Evolutionary conservation across 345 rosid genomes (phyloP), one percentile per base, ranked within the genome.

Genomic region (Corymbia maculata): DNA sequence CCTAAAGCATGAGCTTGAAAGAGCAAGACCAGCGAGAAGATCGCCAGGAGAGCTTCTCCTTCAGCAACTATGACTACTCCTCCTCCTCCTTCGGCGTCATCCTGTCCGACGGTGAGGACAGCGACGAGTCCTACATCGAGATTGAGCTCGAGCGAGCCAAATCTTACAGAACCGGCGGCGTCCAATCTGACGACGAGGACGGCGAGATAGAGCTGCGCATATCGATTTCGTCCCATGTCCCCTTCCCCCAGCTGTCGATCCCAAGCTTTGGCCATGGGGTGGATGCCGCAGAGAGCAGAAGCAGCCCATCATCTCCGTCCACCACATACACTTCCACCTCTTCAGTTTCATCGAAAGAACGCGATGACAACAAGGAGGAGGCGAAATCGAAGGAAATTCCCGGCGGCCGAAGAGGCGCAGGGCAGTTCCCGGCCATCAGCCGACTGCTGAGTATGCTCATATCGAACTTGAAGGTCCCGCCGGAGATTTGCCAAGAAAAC

Each of bases 91-190:
- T 86, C 49, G 52, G 80, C 6, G 70, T 85, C 32, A 66, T 85
- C 68, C 53, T 89, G 90, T 88, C 87, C 21, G 93, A 88, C 44
- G 89, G 86, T 28, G 89, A 87, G 3, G 87, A 84, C 3, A 85
- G 80, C 19, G 88, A 88, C 36, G 94, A 91, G 24, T 86, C 91
- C 12, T 93, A 87, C 89, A 92, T 93, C 42, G 94, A 93, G 88
- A 93, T 93, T 24, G 90, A 87, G 64, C 87, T 93, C 53, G 90
- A 87, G 28, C 90, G 88, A 17, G 47, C 91, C 53, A 84, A 45
- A 32, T 30, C 57, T 10, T 6, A 19, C 22, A 6, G 52, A 22
- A 13, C 55, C 13, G 36, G 24, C 5, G 49, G 57, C 24, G 4
- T n/a, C 19, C 85, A 47, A 10, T 59, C 44, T 22, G 89, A 68